Evolutionary conservation across 768 basidiomycete genomes (phyloP), one percentile per base, ranked within the genome.

Genomic region (Sarcodon aspratus): DNA sequence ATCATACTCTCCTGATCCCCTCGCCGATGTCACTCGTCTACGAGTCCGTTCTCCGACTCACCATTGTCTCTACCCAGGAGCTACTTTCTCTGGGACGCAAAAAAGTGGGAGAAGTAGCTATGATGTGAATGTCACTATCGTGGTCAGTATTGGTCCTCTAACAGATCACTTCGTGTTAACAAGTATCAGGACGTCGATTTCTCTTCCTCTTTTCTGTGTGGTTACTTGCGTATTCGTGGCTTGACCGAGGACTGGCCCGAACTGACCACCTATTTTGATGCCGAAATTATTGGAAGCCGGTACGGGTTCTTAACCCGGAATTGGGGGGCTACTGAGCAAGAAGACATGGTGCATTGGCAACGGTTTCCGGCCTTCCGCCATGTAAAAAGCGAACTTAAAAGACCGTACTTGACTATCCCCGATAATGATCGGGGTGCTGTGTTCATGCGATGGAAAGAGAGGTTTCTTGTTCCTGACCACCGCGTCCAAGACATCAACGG

Each of bases 361-460:
- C 80, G 93, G 40, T 97, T 97, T 69, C 90, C 90, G 36, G 83
- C 91, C 18, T 92, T 94, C 66, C 78, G 84, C 37, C 77, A 87
- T 57, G 78, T 93, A 54, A 82, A 80, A 62, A 72, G 76, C 51
- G 88, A 94, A 59, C 74, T 93, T 53, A 78, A 82, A 61, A 72
- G 78, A 59, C 90, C 91, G 0, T 75, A 81, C 52, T 59, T 89
- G 63, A 89, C 86, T 37, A 82, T 95, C 59, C 85, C 86, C 58
- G 72, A 83, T 37, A 50, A 52, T 33, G 82, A 85, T 57, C 76
- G 84, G 45, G 83, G 84, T 1, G 84, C 84, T 21, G 80, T 93
- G 32, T 98, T 97, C 63, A 91, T 98, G 85, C 74, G 95, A 52
- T 94, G 92, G 86, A 98, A 98, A 67, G 95, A 98, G 67, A 74